Evolutionary conservation across 2,329 filamentous ascomycete species (phyloP), one percentile per base, ranked within the genome.

Genomic region (Trichoderma oligosporum): DNA sequence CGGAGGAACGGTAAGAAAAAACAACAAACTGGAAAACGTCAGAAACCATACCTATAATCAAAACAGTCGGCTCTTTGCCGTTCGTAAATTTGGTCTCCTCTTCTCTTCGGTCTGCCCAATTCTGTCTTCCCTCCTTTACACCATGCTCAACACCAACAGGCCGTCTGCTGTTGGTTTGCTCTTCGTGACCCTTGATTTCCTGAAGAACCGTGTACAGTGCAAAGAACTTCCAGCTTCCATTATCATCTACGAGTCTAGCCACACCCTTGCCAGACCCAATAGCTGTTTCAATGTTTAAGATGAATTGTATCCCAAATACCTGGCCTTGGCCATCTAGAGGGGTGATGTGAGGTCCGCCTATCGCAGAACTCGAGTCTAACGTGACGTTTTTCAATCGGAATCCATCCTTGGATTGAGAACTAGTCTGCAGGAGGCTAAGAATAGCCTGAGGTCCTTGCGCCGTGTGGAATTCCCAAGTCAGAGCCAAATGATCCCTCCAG

Each of bases 201-300:
- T 76, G 65, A 4, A 89, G 71, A 0, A 76, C 74, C 0, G 86
- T 88, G 64, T 83, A 88, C 0, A 89, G 63, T 1, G 83, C 85
- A 61, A 82, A 86, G 0, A 83, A 79, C 65, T 83, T 85, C 84
- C 84, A 88, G 2, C 58, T 33, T 0, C 68, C 72, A 0, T 69
- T 67, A 46, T 74, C 70, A 35, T 76, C 67, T 0, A 77, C 73
- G 0, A 88, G 67, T 3, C 82, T 73, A 0, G 81, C 73, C 1
- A 88, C 62, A 1, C 86, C 86, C 1, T 76, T 69, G 0, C 84
- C 87, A 0, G 63, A 62, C 0, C 85, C 85, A 1, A 81, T 62
- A 4, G 74, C 70, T 0, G 81, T 85, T 2, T 80, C 74, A 18
- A 85, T 70, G 0, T 67, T 75, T 48, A 86, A 70, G 62, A 83